These are phyloP conservation scores for Galerina marginata DNA, from an alignment of 768 basidiomycete species.

Conservation along the genomic window DNA sequence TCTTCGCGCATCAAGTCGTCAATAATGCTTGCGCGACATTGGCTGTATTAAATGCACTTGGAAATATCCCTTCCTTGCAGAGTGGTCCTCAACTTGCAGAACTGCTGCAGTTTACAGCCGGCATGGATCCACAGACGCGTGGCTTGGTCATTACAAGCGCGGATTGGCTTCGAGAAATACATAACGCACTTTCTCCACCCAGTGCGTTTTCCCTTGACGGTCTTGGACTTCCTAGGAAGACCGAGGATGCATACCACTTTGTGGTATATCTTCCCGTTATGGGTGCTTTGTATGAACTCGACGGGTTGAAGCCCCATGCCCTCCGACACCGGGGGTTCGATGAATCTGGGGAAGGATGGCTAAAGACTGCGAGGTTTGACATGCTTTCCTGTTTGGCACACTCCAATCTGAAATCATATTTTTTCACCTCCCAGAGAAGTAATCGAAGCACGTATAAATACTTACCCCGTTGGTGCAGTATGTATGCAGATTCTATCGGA, in stretches of 20 bases:
- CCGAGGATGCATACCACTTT: constrained; percentile 94
- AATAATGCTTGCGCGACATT: constrained; percentile 98
- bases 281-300: constrained; percentile 90
- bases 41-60: constrained; percentile 90
- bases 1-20: constrained; percentile 93
- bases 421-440: constrained; percentile 59
- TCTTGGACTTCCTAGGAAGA: constrained; percentile 67
- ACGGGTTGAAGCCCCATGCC: constrained; percentile 82
- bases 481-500: constrained; percentile 36
- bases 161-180: constrained; percentile 82
- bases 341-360: constrained; percentile 80
- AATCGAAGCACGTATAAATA: constrained; percentile 87
- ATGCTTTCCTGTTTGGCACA: not conserved
- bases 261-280: constrained; percentile 89
- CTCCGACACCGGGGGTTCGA: constrained; percentile 81
- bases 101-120: constrained; percentile 75
- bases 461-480: constrained; percentile 89
- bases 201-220: constrained; percentile 88
- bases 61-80: constrained; percentile 72
- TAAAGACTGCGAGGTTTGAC: constrained; percentile 74
- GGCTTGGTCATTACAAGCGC: constrained; percentile 83
- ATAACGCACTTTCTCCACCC: constrained; percentile 93
- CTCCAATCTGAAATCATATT: not conserved
- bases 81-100: constrained; percentile 74
- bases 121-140: constrained; percentile 87